Evolutionary conservation across 2,329 filamentous ascomycete genomes (phyloP).

Genomic region (Exophiala mesophila): DNA sequence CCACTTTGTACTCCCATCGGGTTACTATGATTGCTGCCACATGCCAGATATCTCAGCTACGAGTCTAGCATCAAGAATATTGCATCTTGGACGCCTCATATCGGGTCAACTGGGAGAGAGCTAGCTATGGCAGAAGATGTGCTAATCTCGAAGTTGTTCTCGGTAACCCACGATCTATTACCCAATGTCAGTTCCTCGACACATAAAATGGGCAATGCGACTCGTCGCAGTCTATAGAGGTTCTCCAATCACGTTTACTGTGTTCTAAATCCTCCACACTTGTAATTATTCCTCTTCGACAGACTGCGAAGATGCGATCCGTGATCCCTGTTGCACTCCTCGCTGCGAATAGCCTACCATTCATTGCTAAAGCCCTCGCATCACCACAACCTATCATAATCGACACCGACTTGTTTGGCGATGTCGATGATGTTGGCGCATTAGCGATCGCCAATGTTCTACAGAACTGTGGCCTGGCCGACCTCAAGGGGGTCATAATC

Average conservation of each 20-base stretch:
- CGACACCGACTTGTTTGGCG: conserved; percentile 9
- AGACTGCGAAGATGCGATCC: too few relatives aligned
- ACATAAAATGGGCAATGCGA: too few relatives aligned
- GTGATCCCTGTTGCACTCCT: neutral
- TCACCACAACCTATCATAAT: conserved; percentile 6
- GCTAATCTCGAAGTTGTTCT: neutral
- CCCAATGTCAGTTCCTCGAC: too few relatives aligned
- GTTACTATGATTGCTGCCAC: neutral
- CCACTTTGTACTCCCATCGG: neutral
- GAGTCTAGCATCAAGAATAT: neutral
- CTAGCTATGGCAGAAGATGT: too few relatives aligned
- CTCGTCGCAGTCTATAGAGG: too few relatives aligned
- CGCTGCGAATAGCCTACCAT: neutral
- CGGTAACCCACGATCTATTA: neutral
- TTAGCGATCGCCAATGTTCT: conserved; percentile 7
- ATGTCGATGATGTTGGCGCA: conserved; percentile 8
- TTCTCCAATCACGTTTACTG: too few relatives aligned
- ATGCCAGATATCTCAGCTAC: neutral
- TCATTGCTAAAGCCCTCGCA: neutral
- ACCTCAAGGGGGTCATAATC: conserved; percentile 6
- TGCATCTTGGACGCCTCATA: neutral
- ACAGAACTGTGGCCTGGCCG: conserved; percentile 9
- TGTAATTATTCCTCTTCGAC: neutral
- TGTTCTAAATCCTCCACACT: too few relatives aligned
- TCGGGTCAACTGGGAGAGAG: neutral